Conservation (phyloP, 2,329 filamentous ascomycete species). For the Boeremia exigua region DNA sequence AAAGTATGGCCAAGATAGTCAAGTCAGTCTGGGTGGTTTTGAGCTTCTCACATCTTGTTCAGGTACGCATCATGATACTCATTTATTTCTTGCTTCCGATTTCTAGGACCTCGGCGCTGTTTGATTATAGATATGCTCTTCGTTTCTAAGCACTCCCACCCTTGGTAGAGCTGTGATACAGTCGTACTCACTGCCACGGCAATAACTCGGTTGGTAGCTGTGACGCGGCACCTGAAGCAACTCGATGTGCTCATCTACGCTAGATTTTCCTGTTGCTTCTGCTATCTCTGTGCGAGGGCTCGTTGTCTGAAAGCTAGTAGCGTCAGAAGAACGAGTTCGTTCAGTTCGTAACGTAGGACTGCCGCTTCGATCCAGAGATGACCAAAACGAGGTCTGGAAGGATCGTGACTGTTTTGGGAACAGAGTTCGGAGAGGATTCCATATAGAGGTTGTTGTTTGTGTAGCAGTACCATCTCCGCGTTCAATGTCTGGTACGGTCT, state of each 20-base stretch:
- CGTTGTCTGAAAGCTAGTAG: neutral
- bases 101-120: too few relatives aligned
- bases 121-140: neutral
- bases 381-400: constrained; percentile 4
- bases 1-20: too few relatives aligned
- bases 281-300: neutral
- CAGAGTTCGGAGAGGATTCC: neutral
- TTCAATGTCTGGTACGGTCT: neutral
- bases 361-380: neutral
- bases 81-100: too few relatives aligned
- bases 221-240: neutral
- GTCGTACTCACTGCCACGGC: neutral
- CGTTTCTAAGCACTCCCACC: neutral
- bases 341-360: neutral
- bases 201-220: neutral
- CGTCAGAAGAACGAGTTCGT: neutral
- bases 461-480: neutral
- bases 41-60: too few relatives aligned
- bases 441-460: neutral
- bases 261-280: neutral
- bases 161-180: neutral
- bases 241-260: constrained; percentile 4
- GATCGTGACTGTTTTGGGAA: neutral
- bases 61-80: too few relatives aligned
- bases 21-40: too few relatives aligned